Percentiles rank a stretch among this genome's conserved stretches.
Evolutionary conservation across 148 eudicot genomes (phyloP).

Genomic region (Chenopodium album): DNA sequence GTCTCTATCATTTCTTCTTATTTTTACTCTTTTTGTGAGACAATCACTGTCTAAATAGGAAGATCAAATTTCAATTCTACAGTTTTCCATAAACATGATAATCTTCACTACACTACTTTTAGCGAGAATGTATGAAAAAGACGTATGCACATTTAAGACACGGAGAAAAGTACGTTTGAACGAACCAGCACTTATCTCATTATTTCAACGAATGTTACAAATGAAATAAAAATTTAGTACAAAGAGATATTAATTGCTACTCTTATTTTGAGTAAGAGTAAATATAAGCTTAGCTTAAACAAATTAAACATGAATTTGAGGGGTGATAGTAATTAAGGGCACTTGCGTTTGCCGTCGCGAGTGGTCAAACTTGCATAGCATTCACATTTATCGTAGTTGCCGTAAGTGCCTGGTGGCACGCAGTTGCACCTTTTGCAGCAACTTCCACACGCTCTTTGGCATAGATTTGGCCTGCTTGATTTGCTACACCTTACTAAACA

Average conservation of each 20-base stretch:
- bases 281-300: neutral
- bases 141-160: neutral
- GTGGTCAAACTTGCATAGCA: conserved; percentile 45
- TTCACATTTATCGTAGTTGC: conserved; percentile 41
- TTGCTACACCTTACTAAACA: conserved; percentile 30
- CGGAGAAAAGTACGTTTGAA: neutral
- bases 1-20: too few species aligned
- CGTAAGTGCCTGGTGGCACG: conserved; percentile 45
- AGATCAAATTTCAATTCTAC: too few species aligned
- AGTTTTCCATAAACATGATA: too few species aligned
- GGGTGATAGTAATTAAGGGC: conserved; percentile 29
- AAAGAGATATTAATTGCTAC: neutral
- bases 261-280: neutral
- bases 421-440: conserved; percentile 43
- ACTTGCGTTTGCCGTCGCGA: conserved; percentile 35
- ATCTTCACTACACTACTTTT: neutral
- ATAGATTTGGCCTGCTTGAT: conserved; percentile 37
- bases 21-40: too few species aligned
- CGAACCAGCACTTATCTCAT: neutral
- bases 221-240: neutral
- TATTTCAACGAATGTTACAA: neutral
- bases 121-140: neutral
- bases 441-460: conserved; percentile 46
- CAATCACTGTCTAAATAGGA: too few species aligned
- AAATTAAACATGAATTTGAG: neutral